Conservation (phyloP, 805 yeast genomes). For the Kuraishia cidri region DNA sequence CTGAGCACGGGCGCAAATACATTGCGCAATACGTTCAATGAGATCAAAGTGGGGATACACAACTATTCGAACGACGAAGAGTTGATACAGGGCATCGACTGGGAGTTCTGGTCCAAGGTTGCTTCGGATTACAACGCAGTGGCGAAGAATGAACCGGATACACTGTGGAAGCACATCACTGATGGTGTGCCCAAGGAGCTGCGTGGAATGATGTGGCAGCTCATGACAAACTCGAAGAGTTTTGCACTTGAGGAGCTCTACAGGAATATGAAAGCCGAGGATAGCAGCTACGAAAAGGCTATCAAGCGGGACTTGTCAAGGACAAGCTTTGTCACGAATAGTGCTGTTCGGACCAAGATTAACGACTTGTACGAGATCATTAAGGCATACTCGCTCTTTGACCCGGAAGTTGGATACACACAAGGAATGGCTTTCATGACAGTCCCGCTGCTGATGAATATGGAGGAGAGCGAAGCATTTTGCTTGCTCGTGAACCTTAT, state of each 20-base stretch:
- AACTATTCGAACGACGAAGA: slow-evolving; percentile 24
- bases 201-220: slow-evolving; percentile 90
- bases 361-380: slow-evolving; percentile 66
- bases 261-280: slow-evolving; percentile 31
- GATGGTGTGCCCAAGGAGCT: slow-evolving; percentile 79
- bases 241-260: slow-evolving; percentile 52
- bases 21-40: slow-evolving; percentile 32
- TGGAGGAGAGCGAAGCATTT: slow-evolving; percentile 81
- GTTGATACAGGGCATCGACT: slow-evolving; percentile 39
- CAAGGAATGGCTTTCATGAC: slow-evolving; percentile 96
- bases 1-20: slow-evolving; percentile 36
- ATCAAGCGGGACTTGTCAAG: slow-evolving; percentile 79
- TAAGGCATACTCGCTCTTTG: slow-evolving; percentile 77
- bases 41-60: slow-evolving; percentile 37
- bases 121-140: slow-evolving; percentile 68
- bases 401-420: slow-evolving; percentile 92
- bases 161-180: slow-evolving; percentile 52
- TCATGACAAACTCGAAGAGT: slow-evolving; percentile 72
- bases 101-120: slow-evolving; percentile 85
- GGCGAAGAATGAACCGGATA: slow-evolving; percentile 52
- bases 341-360: slow-evolving; percentile 43
- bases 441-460: slow-evolving; percentile 74
- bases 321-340: slow-evolving; percentile 68
- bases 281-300: slow-evolving; percentile 60
- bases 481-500: slow-evolving; percentile 72